A percentile compares a stretch with the other conserved stretches of the same genome.
Conservation (phyloP, 352 stramenopile species). For the Phytophthora crassamura region DNA sequence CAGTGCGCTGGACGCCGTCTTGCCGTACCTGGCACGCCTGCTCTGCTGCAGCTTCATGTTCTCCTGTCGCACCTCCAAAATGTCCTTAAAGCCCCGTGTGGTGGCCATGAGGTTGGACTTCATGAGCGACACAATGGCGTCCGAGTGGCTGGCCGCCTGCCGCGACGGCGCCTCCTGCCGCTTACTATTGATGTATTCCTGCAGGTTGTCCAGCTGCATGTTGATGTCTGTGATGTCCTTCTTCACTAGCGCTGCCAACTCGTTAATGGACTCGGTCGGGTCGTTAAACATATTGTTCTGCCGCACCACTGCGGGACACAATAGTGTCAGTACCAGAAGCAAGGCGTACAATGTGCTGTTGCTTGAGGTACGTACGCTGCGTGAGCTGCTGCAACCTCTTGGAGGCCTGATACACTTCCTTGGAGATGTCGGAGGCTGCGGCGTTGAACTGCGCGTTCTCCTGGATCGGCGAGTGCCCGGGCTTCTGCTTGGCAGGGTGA, state of each 20-base stretch:
- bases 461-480: slow-evolving; percentile 53
- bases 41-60: slow-evolving; percentile 90
- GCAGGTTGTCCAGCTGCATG: slow-evolving; percentile 83
- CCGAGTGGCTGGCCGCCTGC: slow-evolving; percentile 81
- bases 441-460: slow-evolving; percentile 87
- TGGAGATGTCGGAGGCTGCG: slow-evolving; percentile 81
- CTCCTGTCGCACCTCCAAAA: slow-evolving; percentile 85
- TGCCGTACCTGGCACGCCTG: slow-evolving; percentile 76
- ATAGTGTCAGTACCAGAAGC: not conserved
- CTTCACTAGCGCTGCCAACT: slow-evolving; percentile 82
- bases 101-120: slow-evolving; percentile 86
- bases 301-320: slow-evolving; percentile 64
- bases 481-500: slow-evolving; percentile 39
- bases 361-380: slow-evolving; percentile 55
- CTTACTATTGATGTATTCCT: slow-evolving; percentile 83
- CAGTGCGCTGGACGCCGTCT: slow-evolving; percentile 70
- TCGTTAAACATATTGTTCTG: slow-evolving; percentile 93
- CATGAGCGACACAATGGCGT: slow-evolving; percentile 86
- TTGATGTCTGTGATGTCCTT: slow-evolving; percentile 91
- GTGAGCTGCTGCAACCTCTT: slow-evolving; percentile 83
- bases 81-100: slow-evolving; percentile 85
- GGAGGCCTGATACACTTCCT: slow-evolving; percentile 84
- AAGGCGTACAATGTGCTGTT: not conserved
- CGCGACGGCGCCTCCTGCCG: slow-evolving; percentile 58
- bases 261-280: slow-evolving; percentile 84